Evolutionary conservation across 1,139 yeast species (phyloP), one percentile per base, ranked within the genome.

Genomic region (Saccharomyces hybrid): DNA sequence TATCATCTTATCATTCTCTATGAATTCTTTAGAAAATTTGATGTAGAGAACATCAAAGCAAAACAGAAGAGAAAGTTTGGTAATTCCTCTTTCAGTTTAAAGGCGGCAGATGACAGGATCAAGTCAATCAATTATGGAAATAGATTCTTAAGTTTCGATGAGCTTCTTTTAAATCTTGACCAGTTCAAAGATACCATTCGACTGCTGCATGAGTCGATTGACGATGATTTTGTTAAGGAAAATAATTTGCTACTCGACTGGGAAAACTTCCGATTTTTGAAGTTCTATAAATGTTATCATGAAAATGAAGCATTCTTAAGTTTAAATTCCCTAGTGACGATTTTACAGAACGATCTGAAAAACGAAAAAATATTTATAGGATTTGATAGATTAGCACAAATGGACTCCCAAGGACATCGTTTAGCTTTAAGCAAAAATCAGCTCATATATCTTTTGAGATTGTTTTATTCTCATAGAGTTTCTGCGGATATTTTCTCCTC

Each of bases 1-100:
- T 86, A 85, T 55, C 82, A 80, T 61, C 79, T 81, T 66, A 79
- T 81, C 60, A 70, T 82, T 47, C 71, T 82, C 48, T 83, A 78
- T 65, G 78, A 79, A 58, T 77, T 79, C 57, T 73, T 80, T 58
- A 68, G 74, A 54, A 75, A 76, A 56, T 73, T 74, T 53, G 74
- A 73, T 51, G 55, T 57, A 8, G 66, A 63, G 19, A 59, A 61
- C 19, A 51, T 50, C 14, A 51, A 46, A 42, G 51, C 49, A 8
- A 50, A 50, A 26, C 49, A 50, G 7, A 14, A 21, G 27, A 51
- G 19, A 28, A 14, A 41, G n/a, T 46, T 46, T 12, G 14, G 41
- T 3, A 28, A 16, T 53, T 49, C 32, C 34, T 4, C 49, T 3
- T 32, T 51, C 26, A 38, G 41, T 5, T 54, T 52, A 44, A 55